Evolutionary conservation across 306 rosid species (phyloP), one percentile per base, ranked within the genome.

Genomic region (Fagus crenata): DNA sequence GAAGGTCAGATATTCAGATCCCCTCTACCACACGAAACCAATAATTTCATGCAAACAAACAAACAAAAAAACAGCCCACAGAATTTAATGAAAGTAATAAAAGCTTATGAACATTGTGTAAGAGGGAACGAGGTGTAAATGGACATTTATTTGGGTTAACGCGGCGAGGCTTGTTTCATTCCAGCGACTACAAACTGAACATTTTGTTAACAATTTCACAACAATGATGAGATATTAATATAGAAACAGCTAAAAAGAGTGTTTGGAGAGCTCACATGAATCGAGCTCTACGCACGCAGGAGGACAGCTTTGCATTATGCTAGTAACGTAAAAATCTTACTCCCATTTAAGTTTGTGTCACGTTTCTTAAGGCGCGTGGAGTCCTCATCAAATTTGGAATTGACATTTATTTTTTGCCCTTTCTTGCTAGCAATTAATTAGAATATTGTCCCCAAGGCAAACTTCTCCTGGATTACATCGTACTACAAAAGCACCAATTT

Each of bases 121-220:
- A 35, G 71, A 1, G 53, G 32, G 53, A 43, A 7, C 4, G 39
- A 31, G 67, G 6, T 3, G 4, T 32, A 18, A 37, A 31, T 73
- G 28, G 43, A 79, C 63, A 73, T 9, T 73, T 15, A 22, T 22
- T 22, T 22, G 77, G 67, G 75, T 55, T 76, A 74, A 84, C 74
- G 73, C 40, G 71, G 82, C 74, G 72, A 58, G 9, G 59, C 67
- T 74, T 71, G 80, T 79, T 42, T 75, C 40, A 77, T 74, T 78
- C 32, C 4, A 55, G 76, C 12, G 28, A 22, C 28, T 22, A 22
- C 0, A 22, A 22, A 22, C 28, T 22, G 0, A 22, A 22, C 0
- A 22, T 22, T 22, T 22, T 22, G 0, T 22, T 22, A 22, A 22
- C 28, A 22, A 22, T 22, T 22, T 22, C 28, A 22, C 0, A 22